Base-by-base conservation (phyloP, 1,284 basidiomycete species). In the Leccinum subfulvum region DNA sequence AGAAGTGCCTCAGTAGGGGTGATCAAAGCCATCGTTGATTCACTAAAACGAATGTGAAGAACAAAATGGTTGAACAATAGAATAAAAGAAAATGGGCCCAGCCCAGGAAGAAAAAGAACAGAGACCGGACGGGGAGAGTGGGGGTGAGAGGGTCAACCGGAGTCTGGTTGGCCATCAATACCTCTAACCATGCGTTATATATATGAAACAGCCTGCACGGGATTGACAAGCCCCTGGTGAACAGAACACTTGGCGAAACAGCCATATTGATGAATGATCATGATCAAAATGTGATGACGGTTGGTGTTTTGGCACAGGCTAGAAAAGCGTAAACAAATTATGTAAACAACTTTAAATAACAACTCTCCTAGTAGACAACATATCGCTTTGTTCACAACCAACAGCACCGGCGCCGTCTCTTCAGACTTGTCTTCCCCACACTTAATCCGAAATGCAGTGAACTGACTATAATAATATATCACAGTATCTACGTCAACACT, bases 1-100 rank as follows among this genome's bases (percentile, higher is more conserved):
- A 72, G 69, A 63, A 72, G 73, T 39, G 66, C 71, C 57, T 72
- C 72, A 49, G 73, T 71, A 39, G 71, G 73, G 26, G 71, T 72
- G 39, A 74, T 56, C 35, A 64, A 57, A 10, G 63, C 56, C 69
- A 68, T 71, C 18, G 47, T 30, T 21, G 41, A 39, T 44, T 57
- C 33, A 68, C 11, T 8, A 21, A 56, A 65, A 63, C 11, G 37
- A 62, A 30, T 8, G 30, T 47, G 37, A 23, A 54, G n/a, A 56
- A 62, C 11, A 59, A 18, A n/a, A 51, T 14, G 21, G 37, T 16
- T 26, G 28, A 58, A 58, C 6, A 58, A 47, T 16, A 33, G 44
- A 16, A 58, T 4, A 47, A 49, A 56, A 57, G 44, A 13, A 6
- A 37, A 2, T 60, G 70, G 65, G 5, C 33, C 69, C 69, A 61